phyloP scores from a whole-genome alignment of 768 basidiomycete species.

The Suillus plorans region DNA sequence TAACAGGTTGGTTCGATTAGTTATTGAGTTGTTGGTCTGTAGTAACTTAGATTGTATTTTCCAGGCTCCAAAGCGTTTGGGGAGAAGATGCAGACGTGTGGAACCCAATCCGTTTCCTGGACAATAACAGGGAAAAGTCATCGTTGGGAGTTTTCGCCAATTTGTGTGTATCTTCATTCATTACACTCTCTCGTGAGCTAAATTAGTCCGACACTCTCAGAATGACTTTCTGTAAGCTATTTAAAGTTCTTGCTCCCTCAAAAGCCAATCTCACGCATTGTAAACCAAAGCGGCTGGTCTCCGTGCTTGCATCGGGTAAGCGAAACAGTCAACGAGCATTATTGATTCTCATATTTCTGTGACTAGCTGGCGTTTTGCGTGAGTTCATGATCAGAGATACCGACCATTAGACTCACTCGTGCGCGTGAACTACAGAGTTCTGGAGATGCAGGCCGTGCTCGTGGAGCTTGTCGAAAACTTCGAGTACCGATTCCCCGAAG shows the following conservation, averaged over 20 bases:
- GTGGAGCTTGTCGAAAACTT: constrained; percentile 37
- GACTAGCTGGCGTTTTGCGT: constrained; percentile 15
- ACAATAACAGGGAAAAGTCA: background rate
- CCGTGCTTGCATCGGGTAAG: constrained; percentile 14
- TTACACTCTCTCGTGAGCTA: background rate
- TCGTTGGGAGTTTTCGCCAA: constrained; percentile 12
- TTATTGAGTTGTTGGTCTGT: background rate
- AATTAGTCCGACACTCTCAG: background rate
- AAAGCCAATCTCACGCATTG: background rate
- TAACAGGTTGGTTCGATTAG: constrained; percentile 26
- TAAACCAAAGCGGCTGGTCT: constrained; percentile 9
- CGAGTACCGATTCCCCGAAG: constrained; percentile 32
- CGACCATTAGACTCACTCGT: background rate
- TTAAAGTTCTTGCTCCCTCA: background rate
- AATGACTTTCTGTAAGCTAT: constrained; percentile 14
- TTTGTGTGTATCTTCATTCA: constrained; percentile 9
- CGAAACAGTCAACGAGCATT: background rate
- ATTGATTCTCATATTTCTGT: background rate
- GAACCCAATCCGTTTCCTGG: constrained; percentile 20
- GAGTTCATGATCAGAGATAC: constrained; percentile 1
- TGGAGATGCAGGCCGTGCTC: constrained; percentile 35
- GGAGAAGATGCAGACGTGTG: constrained; percentile 21
- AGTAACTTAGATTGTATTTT: background rate
- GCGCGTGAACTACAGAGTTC: constrained; percentile 18
- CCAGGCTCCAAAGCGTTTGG: constrained; percentile 16